Conservation (phyloP, 2,329 filamentous ascomycete species). For the Gyromitra esculenta region DNA sequence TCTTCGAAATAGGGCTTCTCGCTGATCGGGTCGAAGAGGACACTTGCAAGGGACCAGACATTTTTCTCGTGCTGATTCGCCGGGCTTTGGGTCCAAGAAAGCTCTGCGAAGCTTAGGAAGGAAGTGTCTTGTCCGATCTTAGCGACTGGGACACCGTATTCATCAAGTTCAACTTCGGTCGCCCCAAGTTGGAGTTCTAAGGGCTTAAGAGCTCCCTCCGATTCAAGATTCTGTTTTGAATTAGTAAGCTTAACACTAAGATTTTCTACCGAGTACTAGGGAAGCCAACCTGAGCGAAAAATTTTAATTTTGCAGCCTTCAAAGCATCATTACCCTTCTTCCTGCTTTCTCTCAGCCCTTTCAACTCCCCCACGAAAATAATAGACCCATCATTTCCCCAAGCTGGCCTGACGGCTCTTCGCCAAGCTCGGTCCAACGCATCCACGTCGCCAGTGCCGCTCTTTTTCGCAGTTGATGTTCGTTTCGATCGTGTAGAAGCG, state of each 20-base stretch:
- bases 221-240: conserved; percentile 29
- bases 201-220: conserved; percentile 40
- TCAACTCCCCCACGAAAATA: conserved; percentile 66
- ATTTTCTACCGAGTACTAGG: neutral
- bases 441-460: conserved; percentile 75
- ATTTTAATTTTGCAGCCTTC: conserved; percentile 50
- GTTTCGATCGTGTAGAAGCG: conserved; percentile 26
- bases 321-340: conserved; percentile 45
- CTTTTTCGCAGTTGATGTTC: conserved; percentile 67
- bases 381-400: conserved; percentile 81
- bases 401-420: conserved; percentile 72
- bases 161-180: conserved; percentile 59
- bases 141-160: conserved; percentile 62
- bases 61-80: conserved; percentile 72
- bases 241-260: conserved; percentile 3
- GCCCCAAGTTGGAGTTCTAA: conserved; percentile 58
- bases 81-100: conserved; percentile 60
- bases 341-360: conserved; percentile 44
- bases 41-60: conserved; percentile 85
- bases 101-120: conserved; percentile 49
- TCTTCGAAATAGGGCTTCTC: conserved; percentile 58
- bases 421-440: conserved; percentile 58
- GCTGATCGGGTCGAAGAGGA: conserved; percentile 79
- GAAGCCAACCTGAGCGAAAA: conserved; percentile 45
- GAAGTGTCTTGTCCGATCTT: conserved; percentile 55